These are phyloP conservation scores for Glycine soja DNA, from an alignment of 306 rosid species.

Conservation along the genomic window DNA sequence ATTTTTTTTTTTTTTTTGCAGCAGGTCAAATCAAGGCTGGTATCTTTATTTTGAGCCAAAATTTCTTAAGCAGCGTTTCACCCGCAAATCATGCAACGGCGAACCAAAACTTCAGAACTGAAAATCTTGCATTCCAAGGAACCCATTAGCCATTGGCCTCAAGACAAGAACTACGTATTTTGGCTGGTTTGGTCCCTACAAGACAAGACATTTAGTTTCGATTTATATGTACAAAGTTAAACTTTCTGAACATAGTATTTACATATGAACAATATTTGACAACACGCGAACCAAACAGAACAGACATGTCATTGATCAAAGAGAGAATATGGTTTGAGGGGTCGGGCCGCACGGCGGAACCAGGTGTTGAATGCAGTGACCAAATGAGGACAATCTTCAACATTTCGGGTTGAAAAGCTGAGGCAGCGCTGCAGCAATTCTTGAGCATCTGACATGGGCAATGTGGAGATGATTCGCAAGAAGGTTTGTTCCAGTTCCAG, in stretches of 20 bases:
- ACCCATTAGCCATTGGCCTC: not conserved
- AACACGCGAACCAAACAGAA: constrained; percentile 9
- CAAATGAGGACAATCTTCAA: constrained; percentile 92
- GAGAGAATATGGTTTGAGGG: constrained; percentile 49
- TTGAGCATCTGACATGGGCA: constrained; percentile 90
- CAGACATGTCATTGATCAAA: constrained; percentile 34
- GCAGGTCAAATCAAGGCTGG: not conserved
- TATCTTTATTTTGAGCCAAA: constrained; percentile 17
- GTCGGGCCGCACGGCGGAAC: constrained; percentile 83
- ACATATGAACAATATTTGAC: constrained; percentile 56
- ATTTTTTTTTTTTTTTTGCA: too few species aligned
- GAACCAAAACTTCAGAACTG: not conserved
- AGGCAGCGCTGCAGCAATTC: constrained; percentile 89
- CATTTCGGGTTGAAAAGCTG: constrained; percentile 80
- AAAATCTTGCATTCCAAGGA: constrained; percentile 37
- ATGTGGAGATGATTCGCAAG: constrained; percentile 81
- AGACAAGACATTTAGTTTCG: not conserved
- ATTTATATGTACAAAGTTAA: constrained; percentile 45
- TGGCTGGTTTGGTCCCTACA: constrained; percentile 2
- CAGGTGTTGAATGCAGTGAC: constrained; percentile 87
- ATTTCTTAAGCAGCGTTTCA: constrained; percentile 8
- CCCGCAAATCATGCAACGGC: constrained; percentile 5
- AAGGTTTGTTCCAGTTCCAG: constrained; percentile 87
- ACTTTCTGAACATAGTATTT: constrained; percentile 34
- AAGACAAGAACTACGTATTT: constrained; percentile 18